Percentiles rank a stretch among this genome's conserved stretches.
Evolutionary conservation across 768 basidiomycete species (phyloP).

Genomic region (Cystofilobasidium capitatum): DNA sequence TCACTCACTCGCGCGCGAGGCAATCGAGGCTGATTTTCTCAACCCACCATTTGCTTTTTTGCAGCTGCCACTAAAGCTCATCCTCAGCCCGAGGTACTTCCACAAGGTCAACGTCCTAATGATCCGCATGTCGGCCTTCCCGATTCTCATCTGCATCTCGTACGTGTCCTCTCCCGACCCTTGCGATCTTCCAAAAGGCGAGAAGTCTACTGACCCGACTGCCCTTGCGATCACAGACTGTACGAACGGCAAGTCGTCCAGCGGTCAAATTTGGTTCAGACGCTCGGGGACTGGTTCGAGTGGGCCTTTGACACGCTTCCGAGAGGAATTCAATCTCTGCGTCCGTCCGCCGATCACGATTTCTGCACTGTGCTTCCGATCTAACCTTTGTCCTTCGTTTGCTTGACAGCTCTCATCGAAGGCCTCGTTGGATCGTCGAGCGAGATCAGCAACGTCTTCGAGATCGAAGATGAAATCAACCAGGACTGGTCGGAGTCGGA

Average conservation of each 20-base stretch:
- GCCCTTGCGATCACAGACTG: constrained; percentile 30
- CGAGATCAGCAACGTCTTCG: constrained; percentile 75
- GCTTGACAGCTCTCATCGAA: constrained; percentile 61
- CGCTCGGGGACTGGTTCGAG: constrained; percentile 54
- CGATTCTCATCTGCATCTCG: constrained; percentile 67
- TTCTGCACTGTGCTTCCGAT: neutral
- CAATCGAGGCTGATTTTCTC: neutral
- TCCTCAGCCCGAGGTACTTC: constrained; percentile 90
- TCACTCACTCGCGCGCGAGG: neutral
- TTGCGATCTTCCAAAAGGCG: neutral
- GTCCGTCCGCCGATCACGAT: constrained; percentile 45
- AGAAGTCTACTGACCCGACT: neutral
- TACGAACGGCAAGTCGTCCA: constrained; percentile 78
- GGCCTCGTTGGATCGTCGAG: constrained; percentile 59
- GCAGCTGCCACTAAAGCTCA: constrained; percentile 47
- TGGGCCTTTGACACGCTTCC: constrained; percentile 65
- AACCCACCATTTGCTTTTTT: neutral
- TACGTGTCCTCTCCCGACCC: constrained; percentile 18
- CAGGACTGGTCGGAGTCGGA: constrained; percentile 12
- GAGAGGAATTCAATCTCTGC: constrained; percentile 58
- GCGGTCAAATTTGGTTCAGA: constrained; percentile 45
- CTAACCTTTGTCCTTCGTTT: neutral
- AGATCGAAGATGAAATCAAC: constrained; percentile 51
- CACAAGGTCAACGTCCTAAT: constrained; percentile 59
- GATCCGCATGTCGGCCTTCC: constrained; percentile 66